phyloP scores from a whole-genome alignment of 2,329 filamentous ascomycete species.

The Beauveria bassiana region DNA sequence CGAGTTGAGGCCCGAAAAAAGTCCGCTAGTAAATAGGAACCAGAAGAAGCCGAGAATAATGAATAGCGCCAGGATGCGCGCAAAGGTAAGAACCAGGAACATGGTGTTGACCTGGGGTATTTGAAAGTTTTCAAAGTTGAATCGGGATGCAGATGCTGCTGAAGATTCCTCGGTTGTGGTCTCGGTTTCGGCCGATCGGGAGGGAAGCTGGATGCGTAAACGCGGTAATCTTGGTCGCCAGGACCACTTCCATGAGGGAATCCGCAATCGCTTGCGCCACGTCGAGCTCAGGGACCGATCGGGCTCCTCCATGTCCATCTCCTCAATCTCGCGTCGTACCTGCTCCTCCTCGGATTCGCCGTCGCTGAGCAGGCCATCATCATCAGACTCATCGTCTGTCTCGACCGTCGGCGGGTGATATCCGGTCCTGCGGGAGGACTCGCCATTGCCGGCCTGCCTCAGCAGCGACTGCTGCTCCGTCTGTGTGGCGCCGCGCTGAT shows the following conservation, averaged over 20 bases:
- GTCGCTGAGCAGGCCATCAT: constrained; percentile 43
- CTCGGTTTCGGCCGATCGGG: constrained; percentile 21
- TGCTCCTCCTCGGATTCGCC: constrained; percentile 51
- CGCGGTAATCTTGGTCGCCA: constrained; percentile 48
- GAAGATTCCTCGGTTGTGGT: background rate
- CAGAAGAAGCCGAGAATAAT: constrained; percentile 74
- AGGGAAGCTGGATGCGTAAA: constrained; percentile 41
- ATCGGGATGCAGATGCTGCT: background rate
- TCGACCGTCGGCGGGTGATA: constrained; percentile 81
- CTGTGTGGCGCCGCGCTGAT: constrained; percentile 59
- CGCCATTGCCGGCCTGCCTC: constrained; percentile 38
- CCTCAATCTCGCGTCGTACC: constrained; percentile 74
- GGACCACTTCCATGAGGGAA: constrained; percentile 47
- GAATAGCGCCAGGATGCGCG: constrained; percentile 65
- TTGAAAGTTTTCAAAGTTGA: constrained; percentile 7
- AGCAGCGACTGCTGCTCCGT: constrained; percentile 73
- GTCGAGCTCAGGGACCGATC: constrained; percentile 34
- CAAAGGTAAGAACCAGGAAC: constrained; percentile 53
- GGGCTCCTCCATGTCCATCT: constrained; percentile 79
- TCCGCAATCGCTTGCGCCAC: constrained; percentile 50
- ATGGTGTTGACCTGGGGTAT: constrained; percentile 35
- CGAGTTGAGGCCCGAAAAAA: constrained; percentile 61
- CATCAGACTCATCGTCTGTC: constrained; percentile 54
- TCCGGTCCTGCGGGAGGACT: constrained; percentile 40
- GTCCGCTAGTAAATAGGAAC: constrained; percentile 74